Conservation (phyloP, 345 rosid species). For the Lepidium sativum region DNA sequence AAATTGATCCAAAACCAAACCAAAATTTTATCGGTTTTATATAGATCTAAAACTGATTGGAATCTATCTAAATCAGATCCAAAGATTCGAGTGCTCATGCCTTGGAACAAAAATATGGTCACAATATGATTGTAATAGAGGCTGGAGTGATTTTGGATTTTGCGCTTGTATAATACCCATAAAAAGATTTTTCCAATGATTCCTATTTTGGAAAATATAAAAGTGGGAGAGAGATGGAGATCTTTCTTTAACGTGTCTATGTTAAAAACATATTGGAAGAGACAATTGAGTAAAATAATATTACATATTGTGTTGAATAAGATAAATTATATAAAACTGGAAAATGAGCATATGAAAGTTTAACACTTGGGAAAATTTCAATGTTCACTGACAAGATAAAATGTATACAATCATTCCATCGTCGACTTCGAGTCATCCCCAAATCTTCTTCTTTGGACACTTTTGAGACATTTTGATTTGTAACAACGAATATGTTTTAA, state of each 20-base stretch:
- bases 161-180: neutral
- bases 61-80: no score
- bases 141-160: neutral
- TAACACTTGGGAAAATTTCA: conserved; percentile 8
- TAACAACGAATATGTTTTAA: conserved; percentile 2
- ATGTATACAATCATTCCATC: conserved; percentile 2
- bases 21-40: no score
- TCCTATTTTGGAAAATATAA: neutral
- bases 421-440: conserved; percentile 18
- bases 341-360: neutral
- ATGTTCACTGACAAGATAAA: conserved; percentile 2
- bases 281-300: neutral
- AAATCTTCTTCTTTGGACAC: conserved; percentile 10
- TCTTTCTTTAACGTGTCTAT: neutral
- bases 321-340: no score
- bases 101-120: neutral
- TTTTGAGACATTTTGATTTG: conserved; percentile 10
- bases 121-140: neutral
- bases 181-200: neutral
- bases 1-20: no score
- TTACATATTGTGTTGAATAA: neutral
- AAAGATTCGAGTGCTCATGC: no score
- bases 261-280: neutral
- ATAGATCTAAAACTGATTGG: no score
- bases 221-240: neutral